Evolutionary conservation across 495 filamentous ascomycete species (phyloP).

Genomic region (Xylaria curta): DNA sequence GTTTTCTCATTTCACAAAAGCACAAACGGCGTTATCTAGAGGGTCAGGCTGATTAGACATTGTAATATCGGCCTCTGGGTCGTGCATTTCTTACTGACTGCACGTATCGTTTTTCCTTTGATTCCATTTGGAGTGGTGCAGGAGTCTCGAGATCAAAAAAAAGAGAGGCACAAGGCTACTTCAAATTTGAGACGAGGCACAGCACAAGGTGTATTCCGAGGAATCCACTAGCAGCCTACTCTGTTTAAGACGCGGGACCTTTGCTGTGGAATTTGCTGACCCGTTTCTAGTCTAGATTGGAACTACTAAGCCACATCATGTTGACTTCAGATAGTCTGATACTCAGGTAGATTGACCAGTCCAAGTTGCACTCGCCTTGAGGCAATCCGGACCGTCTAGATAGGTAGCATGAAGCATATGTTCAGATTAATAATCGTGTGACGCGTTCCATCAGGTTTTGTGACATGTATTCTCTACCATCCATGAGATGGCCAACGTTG

Average conservation of each 20-base stretch:
- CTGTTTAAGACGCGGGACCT: conserved; percentile 22
- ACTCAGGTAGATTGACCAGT: conserved; percentile 33
- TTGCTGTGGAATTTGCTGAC: conserved; percentile 37
- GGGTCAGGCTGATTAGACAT: conserved; percentile 41
- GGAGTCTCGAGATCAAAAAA: not conserved
- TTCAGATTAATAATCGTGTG: not conserved
- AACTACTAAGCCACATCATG: conserved; percentile 28
- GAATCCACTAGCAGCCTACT: conserved; percentile 12
- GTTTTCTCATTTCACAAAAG: conserved; percentile 32
- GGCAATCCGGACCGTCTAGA: conserved; percentile 27
- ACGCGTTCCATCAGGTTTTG: not conserved
- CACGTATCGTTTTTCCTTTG: conserved; percentile 25
- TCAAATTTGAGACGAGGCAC: conserved; percentile 7
- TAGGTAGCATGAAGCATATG: conserved; percentile 38
- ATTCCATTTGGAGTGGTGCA: conserved; percentile 29
- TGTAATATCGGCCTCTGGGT: conserved; percentile 30
- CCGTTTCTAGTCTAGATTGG: conserved; percentile 37
- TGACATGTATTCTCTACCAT: not conserved
- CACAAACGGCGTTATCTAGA: conserved; percentile 46
- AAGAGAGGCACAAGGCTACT: not conserved
- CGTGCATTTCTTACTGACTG: conserved; percentile 32
- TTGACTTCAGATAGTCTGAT: conserved; percentile 24
- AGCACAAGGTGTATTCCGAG: conserved; percentile 1
- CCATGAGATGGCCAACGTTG: not conserved
- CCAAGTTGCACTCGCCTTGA: conserved; percentile 34